A percentile compares a stretch with the other conserved stretches of the same genome.
These are phyloP conservation scores for Leucaena leucocephala DNA, from an alignment of 306 rosid genomes.

Conservation along the genomic window DNA sequence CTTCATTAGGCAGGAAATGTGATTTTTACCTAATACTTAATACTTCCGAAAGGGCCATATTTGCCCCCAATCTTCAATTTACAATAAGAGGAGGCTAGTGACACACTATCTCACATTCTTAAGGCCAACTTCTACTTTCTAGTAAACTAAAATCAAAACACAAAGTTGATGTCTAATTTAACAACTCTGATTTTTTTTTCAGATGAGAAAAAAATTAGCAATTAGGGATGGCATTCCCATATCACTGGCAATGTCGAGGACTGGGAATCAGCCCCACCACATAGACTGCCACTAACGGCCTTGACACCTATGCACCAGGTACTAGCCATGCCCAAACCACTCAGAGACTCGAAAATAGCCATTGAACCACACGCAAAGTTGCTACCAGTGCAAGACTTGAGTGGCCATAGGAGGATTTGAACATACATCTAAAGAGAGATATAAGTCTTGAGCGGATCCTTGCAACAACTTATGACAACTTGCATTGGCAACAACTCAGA, in stretches of 20 bases:
- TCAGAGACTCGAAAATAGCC: background rate
- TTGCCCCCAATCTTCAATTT: conserved; percentile 6
- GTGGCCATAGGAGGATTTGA: background rate
- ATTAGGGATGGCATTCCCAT: background rate
- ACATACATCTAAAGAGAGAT: background rate
- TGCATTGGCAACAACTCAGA: conserved; percentile 20
- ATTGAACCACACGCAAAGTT: background rate
- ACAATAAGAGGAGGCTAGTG: conserved; percentile 20
- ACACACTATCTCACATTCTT: conserved; percentile 19
- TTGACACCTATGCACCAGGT: background rate
- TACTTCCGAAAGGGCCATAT: conserved; percentile 24
- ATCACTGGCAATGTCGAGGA: background rate
- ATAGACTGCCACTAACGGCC: background rate
- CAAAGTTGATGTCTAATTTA: conserved; percentile 13
- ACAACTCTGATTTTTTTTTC: conserved; percentile 6
- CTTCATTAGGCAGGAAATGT: conserved; percentile 5
- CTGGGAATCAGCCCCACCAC: background rate
- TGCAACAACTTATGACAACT: background rate
- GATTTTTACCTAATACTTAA: background rate
- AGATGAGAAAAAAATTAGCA: background rate
- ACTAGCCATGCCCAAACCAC: background rate
- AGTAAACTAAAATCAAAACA: conserved; percentile 35
- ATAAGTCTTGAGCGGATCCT: background rate
- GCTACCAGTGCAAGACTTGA: background rate
- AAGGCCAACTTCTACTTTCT: conserved; percentile 11